Evolutionary conservation across 345 rosid genomes (phyloP).

Genomic region (Eucalyptus victrix): DNA sequence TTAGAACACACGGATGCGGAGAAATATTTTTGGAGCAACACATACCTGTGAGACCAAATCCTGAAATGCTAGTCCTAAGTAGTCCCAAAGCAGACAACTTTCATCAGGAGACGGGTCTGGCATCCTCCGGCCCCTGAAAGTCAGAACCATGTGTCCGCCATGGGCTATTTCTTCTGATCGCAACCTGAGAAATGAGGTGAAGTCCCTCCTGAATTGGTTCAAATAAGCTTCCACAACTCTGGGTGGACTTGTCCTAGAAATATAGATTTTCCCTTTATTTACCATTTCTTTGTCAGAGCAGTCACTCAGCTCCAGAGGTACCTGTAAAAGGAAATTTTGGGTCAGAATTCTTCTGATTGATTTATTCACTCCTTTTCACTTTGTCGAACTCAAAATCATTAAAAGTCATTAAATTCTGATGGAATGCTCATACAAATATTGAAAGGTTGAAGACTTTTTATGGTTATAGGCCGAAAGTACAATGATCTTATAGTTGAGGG

Average conservation of each 20-base stretch:
- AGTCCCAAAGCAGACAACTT: conserved; percentile 35
- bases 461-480: background rate
- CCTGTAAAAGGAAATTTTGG: background rate
- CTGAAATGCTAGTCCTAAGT: conserved; percentile 30
- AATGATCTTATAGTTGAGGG: background rate
- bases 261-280: conserved; percentile 27
- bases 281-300: background rate
- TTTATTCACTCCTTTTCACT: background rate
- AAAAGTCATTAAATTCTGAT: background rate
- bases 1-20: background rate
- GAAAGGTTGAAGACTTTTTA: background rate
- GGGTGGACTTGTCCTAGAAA: conserved; percentile 24
- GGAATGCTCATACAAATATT: background rate
- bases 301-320: conserved; percentile 20
- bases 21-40: background rate
- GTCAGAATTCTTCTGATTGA: background rate
- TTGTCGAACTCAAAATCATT: background rate
- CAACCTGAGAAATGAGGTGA: conserved; percentile 13
- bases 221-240: conserved; percentile 12
- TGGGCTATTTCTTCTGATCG: conserved; percentile 16
- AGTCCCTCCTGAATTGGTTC: conserved; percentile 28
- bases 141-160: conserved; percentile 26
- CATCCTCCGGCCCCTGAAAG: conserved; percentile 11
- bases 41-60: conserved; percentile 18
- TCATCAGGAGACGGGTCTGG: conserved; percentile 21